A percentile compares a stretch with the other conserved stretches of the same genome.
These are phyloP conservation scores for Penicillium griseofulvum DNA, from an alignment of 2,329 filamentous ascomycete genomes.

Conservation along the genomic window DNA sequence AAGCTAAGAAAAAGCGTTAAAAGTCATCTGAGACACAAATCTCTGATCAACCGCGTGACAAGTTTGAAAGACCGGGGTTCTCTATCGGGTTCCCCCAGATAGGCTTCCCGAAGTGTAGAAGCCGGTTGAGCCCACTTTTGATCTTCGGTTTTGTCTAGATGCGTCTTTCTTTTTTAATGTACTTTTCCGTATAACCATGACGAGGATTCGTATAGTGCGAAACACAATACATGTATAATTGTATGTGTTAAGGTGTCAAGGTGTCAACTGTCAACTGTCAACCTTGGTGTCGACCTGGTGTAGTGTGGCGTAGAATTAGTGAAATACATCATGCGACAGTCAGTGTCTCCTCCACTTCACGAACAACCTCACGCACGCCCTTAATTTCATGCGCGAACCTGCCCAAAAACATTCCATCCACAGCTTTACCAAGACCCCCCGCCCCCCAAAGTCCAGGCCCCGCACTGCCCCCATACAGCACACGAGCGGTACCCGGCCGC, in stretches of 20 bases:
- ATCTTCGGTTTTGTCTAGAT: constrained; percentile 3
- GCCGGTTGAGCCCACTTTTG: neutral
- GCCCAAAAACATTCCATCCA: constrained; percentile 79
- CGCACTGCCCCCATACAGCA: constrained; percentile 80
- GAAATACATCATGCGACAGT: constrained; percentile 2
- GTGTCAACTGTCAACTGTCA: neutral
- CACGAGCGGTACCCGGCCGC: constrained; percentile 60
- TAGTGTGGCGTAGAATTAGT: neutral
- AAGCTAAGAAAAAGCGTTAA: neutral
- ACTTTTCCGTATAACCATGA: constrained; percentile 20
- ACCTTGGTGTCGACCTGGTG: neutral
- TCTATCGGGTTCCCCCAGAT: constrained; percentile 21
- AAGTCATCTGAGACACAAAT: constrained; percentile 11
- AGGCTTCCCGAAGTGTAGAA: constrained; percentile 18
- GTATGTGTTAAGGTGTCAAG: neutral
- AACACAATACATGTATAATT: constrained; percentile 15
- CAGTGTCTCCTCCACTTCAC: constrained; percentile 60
- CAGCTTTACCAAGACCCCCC: constrained; percentile 59
- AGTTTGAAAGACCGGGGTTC: neutral
- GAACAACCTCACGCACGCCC: constrained; percentile 68
- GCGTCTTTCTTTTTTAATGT: constrained; percentile 4
- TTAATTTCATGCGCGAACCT: constrained; percentile 75
- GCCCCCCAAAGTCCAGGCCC: constrained; percentile 68
- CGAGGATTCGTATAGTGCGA: constrained; percentile 19
- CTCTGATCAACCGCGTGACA: constrained; percentile 5